Evolutionary conservation across 257 asterid genomes (phyloP), one percentile per base, ranked within the genome.

Genomic region (Fraxinus anomala): DNA sequence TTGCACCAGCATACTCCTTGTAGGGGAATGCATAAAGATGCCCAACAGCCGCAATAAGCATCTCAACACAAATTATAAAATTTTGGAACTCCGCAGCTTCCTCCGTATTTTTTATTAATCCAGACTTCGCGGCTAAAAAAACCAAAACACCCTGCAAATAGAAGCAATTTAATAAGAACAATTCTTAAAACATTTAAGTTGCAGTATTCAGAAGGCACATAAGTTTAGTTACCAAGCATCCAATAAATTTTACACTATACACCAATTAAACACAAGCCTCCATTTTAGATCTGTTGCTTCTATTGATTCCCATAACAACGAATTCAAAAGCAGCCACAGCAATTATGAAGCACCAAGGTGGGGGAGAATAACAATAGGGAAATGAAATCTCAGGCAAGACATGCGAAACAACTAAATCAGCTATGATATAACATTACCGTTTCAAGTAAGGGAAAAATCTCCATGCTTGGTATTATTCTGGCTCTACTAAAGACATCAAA

Each of bases 1-100:
- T 93, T 81, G 99, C 96, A 75, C 97, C 97, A 74, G 98, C 97
- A 84, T 93, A 93, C 81, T 96, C 99, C 87, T 87, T 94, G 84
- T 96, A 91, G 72, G 99, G 99, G 67, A 96, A 93, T 33, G 99
- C 97, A 81, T 84, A 96, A 74, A 96, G 87, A 86, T 93, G 99
- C 17, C 95, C 98, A 24, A 87, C 83, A 19, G 99, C 98, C 37
- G 98, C 99, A 84, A 96, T 84, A 74, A 96, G 93, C 99, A 96
- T 96, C 89, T 96, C 99, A 19, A 96, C 94, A 78, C 99, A 96
- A 71, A 96, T 87, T 77, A 96, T 86, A 37, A 96, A 91, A 78
- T 89, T 90, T 78, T 92, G 99, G 75, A 89, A 88, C 51, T 96
- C 96, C 74, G 98, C 98, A 85, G 99, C 99, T 81, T 96, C 96